Conservation (phyloP, 495 filamentous ascomycete species). For the Hypoxylon intermedium region DNA sequence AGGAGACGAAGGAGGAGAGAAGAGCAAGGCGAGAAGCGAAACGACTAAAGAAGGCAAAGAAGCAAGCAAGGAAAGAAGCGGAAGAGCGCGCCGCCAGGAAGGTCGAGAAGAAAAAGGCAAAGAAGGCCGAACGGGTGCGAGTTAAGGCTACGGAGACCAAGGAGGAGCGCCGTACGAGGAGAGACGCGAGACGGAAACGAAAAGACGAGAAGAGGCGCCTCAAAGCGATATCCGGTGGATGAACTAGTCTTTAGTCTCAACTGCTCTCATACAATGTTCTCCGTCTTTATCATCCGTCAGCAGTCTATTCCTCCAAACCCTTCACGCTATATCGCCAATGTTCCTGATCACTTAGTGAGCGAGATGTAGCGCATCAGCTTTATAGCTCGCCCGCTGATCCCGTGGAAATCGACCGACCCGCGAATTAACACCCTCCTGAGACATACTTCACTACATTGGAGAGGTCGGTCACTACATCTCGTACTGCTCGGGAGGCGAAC, state of each 20-base stretch:
- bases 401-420: too few relatives aligned
- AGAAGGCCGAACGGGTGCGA: constrained; percentile 41
- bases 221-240: constrained; percentile 22
- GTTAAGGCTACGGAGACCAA: constrained; percentile 45
- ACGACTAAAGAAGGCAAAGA: constrained; percentile 47
- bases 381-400: background rate
- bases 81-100: constrained; percentile 32
- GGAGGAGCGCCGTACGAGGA: constrained; percentile 46
- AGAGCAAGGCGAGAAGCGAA: constrained; percentile 46
- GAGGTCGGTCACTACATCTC: too few relatives aligned
- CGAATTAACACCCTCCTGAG: too few relatives aligned
- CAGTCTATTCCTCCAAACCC: background rate
- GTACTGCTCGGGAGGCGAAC: too few relatives aligned
- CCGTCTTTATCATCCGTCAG: background rate
- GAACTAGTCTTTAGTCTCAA: background rate
- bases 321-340: too few relatives aligned
- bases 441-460: too few relatives aligned
- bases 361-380: background rate
- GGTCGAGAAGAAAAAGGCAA: constrained; percentile 43
- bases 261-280: background rate
- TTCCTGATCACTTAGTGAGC: too few relatives aligned
- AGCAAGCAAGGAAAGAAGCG: constrained; percentile 43
- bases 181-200: constrained; percentile 45
- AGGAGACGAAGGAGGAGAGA: constrained; percentile 49
- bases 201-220: constrained; percentile 52